Evolutionary conservation across 495 filamentous ascomycete species (phyloP).

Genomic region (Daldinia loculata): DNA sequence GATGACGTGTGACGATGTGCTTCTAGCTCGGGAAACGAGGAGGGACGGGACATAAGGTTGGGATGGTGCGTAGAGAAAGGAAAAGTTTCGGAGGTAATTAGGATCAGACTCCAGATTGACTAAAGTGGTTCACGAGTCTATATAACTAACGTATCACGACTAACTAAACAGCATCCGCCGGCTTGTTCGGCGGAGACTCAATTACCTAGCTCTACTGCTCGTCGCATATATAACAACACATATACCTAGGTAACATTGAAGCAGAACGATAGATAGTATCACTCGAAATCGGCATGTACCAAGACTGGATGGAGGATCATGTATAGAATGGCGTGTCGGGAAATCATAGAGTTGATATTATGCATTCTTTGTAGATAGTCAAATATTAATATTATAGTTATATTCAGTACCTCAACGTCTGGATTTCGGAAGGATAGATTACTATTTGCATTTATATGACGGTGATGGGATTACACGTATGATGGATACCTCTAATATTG

Average conservation of each 20-base stretch:
- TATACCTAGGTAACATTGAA: constrained; percentile 1
- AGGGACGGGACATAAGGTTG: neutral
- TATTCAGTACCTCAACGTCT: neutral
- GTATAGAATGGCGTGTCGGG: neutral
- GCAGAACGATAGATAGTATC: neutral
- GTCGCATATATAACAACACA: neutral
- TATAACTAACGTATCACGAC: constrained; percentile 1
- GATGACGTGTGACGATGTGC: constrained; percentile 17
- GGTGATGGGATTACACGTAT: too few species aligned
- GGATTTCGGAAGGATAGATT: neutral
- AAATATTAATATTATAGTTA: neutral
- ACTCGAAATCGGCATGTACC: neutral
- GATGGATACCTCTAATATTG: neutral
- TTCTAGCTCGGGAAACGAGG: constrained; percentile 5
- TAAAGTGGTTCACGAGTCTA: constrained; percentile 1
- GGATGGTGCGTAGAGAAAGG: neutral
- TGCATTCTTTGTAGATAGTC: neutral
- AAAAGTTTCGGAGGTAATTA: neutral
- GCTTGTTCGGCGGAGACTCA: neutral
- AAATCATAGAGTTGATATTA: neutral
- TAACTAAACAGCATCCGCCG: neutral
- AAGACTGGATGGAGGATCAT: neutral
- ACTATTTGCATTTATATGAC: neutral
- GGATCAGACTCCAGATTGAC: constrained; percentile 1
- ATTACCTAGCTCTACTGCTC: neutral